Conservation (phyloP, 371 early-diverging fungal genomes). For the Syncephalis fuscata region DNA sequence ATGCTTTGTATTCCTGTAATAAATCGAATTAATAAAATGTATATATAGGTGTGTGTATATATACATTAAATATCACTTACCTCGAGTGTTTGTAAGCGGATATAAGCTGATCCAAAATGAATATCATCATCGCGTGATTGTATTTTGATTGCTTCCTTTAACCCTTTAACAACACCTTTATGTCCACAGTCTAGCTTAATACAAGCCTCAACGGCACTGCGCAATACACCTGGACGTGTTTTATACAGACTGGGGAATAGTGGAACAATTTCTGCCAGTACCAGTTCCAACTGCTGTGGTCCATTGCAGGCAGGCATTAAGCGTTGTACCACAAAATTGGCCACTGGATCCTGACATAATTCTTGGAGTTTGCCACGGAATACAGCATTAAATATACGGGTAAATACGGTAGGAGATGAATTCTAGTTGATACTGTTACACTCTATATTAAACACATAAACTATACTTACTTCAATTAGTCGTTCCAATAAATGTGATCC, state of each 20-base stretch:
- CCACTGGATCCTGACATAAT: conserved; percentile 44
- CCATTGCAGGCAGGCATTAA: conserved; percentile 39
- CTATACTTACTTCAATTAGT: too few relatives aligned
- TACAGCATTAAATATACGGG: conserved; percentile 39
- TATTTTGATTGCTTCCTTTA: conserved; percentile 34
- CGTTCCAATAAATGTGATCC: conserved; percentile 44
- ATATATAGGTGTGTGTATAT: too few relatives aligned
- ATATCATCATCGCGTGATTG: conserved; percentile 24
- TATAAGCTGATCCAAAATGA: conserved; percentile 34
- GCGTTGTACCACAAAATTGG: conserved; percentile 73
- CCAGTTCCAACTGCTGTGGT: conserved; percentile 32
- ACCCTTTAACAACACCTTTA: conserved; percentile 32
- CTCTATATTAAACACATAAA: too few relatives aligned
- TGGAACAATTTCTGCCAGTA: conserved; percentile 36
- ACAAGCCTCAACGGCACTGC: conserved; percentile 46
- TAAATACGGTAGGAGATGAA: conserved; percentile 34
- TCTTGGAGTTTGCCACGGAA: conserved; percentile 37
- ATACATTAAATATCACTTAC: conserved; percentile 10
- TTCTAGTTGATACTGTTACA: conserved; percentile 23
- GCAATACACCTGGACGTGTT: conserved; percentile 40
- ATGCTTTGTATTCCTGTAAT: conserved; percentile 7
- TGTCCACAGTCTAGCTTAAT: conserved; percentile 31
- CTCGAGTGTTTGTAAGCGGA: conserved; percentile 38
- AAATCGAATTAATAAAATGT: too few relatives aligned
- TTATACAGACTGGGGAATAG: conserved; percentile 32